Evolutionary conservation across 306 rosid species (phyloP).

Genomic region (Cicer bijugum): DNA sequence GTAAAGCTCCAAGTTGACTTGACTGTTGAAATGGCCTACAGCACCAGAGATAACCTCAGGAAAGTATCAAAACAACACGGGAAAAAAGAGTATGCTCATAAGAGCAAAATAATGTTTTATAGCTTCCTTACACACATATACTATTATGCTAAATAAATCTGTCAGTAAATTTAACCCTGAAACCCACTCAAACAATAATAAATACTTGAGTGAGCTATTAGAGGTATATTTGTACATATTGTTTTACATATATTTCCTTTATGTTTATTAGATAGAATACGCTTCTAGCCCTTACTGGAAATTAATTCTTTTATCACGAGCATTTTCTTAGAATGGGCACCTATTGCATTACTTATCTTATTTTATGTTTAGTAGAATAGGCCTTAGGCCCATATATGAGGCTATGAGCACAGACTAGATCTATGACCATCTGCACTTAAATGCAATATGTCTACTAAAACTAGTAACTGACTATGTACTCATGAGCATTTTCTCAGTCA

Average conservation of each 20-base stretch:
- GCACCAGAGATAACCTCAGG: constrained; percentile 37
- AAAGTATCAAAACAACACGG: neutral
- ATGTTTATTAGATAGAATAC: neutral
- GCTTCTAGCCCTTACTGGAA: neutral
- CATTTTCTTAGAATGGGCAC: too few relatives aligned
- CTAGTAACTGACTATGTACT: too few relatives aligned
- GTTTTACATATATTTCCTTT: neutral
- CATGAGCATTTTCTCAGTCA: too few relatives aligned
- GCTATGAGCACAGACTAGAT: neutral
- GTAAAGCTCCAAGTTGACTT: constrained; percentile 43
- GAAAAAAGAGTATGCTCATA: neutral
- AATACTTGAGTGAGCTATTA: constrained; percentile 2
- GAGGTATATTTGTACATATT: neutral
- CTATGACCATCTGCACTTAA: neutral
- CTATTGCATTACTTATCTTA: too few relatives aligned
- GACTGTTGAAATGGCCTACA: constrained; percentile 55
- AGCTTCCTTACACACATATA: neutral
- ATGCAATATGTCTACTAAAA: too few relatives aligned
- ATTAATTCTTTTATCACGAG: too few relatives aligned
- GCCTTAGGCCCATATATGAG: neutral
- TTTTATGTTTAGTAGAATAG: neutral
- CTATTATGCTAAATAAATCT: neutral
- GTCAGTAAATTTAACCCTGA: neutral
- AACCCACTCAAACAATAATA: constrained; percentile 13
- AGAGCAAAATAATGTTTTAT: neutral